Conservation (phyloP, 164 flowering plant genomes). For the Cinnamomum chago region DNA sequence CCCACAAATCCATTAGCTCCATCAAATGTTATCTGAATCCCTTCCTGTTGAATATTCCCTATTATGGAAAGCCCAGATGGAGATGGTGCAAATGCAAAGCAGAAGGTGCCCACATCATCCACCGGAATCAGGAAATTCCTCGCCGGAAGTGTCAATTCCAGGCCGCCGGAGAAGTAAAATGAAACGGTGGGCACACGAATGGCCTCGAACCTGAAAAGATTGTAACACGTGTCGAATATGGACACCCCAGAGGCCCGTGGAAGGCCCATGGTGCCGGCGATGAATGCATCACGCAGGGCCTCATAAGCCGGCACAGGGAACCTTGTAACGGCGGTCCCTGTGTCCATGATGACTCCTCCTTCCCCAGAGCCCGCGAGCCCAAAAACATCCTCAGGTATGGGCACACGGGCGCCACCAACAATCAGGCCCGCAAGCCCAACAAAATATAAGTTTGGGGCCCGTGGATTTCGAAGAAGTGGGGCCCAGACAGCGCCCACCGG, state of each 20-base stretch:
- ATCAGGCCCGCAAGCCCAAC: conserved; percentile 76
- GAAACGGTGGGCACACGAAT: conserved; percentile 90
- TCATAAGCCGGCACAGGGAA: conserved; percentile 57
- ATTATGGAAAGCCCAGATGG: conserved; percentile 69
- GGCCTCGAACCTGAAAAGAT: conserved; percentile 50
- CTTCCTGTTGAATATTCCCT: conserved; percentile 95
- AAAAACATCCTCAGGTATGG: conserved; percentile 50
- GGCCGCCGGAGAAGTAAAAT: conserved; percentile 72
- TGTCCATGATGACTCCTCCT: conserved; percentile 90
- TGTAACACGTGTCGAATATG: conserved; percentile 86
- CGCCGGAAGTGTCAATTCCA: conserved; percentile 74
- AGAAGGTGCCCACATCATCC: conserved; percentile 74
- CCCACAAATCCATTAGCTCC: conserved; percentile 78
- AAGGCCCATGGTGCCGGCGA: conserved; percentile 42
- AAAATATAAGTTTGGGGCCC: conserved; percentile 70
- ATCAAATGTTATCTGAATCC: conserved; percentile 83
- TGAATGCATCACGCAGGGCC: conserved; percentile 63
- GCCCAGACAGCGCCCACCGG: conserved; percentile 79
- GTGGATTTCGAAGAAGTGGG: conserved; percentile 59
- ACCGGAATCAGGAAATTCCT: conserved; percentile 83
- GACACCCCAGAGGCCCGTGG: conserved; percentile 59
- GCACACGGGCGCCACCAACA: conserved; percentile 66
- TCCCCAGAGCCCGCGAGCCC: conserved; percentile 39
- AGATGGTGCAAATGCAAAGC: conserved; percentile 89
- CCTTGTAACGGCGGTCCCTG: conserved; percentile 91